Percentiles rank a stretch among this genome's conserved stretches.
These are phyloP conservation scores for Haematococcus lacustris DNA, from an alignment of 139 green algal genomes.

Conservation along the genomic window DNA sequence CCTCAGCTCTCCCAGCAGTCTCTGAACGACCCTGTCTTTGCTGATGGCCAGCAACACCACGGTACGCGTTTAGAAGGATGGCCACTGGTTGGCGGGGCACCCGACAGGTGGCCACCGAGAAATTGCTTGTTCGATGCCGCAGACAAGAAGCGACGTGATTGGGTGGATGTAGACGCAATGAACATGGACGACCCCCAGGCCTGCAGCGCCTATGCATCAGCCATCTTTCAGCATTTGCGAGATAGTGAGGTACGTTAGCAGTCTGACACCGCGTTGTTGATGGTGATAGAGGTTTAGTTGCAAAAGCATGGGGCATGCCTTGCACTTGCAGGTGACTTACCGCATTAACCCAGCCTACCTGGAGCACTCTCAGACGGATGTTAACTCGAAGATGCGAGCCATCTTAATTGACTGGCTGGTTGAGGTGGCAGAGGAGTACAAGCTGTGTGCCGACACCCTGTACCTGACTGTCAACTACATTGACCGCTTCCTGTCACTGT, in stretches of 20 bases:
- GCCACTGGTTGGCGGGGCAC: too few relatives aligned
- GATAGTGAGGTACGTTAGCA: slow-evolving; percentile 45
- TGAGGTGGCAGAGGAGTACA: slow-evolving; percentile 91
- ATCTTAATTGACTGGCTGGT: slow-evolving; percentile 98
- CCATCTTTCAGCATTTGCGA: slow-evolving; percentile 70
- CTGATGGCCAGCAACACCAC: too few relatives aligned
- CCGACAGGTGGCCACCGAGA: too few relatives aligned
- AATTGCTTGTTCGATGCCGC: not conserved
- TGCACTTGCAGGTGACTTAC: not conserved
- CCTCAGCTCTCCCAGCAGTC: too few relatives aligned
- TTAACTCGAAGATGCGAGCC: slow-evolving; percentile 83
- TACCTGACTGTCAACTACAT: slow-evolving; percentile 83
- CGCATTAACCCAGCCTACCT: slow-evolving; percentile 54
- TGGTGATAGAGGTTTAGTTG: not conserved
- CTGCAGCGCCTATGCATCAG: slow-evolving; percentile 63
- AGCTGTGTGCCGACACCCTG: slow-evolving; percentile 86
- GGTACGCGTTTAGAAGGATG: too few relatives aligned
- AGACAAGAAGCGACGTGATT: slow-evolving; percentile 18
- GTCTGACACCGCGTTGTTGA: not conserved
- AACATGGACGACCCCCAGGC: slow-evolving; percentile 63
- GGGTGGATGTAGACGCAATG: slow-evolving; percentile 65
- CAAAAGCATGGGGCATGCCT: not conserved
- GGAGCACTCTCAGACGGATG: slow-evolving; percentile 72
- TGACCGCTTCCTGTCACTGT: slow-evolving; percentile 77
- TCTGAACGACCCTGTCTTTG: too few relatives aligned